These are phyloP conservation scores for Neocatenulostroma microsporum DNA, from an alignment of 2,329 filamentous ascomycete genomes.

Conservation along the genomic window DNA sequence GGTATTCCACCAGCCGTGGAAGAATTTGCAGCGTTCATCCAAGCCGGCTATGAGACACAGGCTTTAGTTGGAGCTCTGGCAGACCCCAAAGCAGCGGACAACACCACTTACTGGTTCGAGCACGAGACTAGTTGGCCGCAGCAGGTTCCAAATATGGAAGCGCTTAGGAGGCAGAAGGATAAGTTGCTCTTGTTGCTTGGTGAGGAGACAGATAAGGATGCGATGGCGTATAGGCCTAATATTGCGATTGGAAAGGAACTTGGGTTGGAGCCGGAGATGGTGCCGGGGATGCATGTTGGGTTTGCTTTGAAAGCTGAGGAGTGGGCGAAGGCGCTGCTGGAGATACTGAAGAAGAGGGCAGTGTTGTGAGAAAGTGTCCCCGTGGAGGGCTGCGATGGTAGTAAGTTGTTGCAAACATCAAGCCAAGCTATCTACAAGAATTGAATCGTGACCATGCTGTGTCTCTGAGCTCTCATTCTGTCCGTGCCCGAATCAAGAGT, in stretches of 20 bases:
- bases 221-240: constrained; percentile 8
- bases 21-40: constrained; percentile 10
- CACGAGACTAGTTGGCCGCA: background rate
- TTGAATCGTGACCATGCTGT: too few relatives aligned
- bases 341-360: constrained; percentile 2
- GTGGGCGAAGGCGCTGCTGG: constrained; percentile 2
- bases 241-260: constrained; percentile 5
- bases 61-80: background rate
- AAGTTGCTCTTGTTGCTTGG: constrained; percentile 8
- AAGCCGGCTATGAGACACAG: constrained; percentile 3
- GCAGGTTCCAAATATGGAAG: background rate
- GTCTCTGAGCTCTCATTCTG: too few relatives aligned
- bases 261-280: constrained; percentile 4
- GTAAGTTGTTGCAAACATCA: too few relatives aligned
- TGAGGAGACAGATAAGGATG: constrained; percentile 5
- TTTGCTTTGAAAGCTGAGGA: constrained; percentile 1
- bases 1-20: constrained; percentile 9
- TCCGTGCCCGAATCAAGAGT: too few relatives aligned
- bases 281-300: constrained; percentile 8
- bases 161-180: background rate
- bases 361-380: too few relatives aligned
- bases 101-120: constrained; percentile 3
- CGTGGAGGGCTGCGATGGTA: too few relatives aligned
- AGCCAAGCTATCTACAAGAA: too few relatives aligned
- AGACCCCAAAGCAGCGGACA: background rate